Evolutionary conservation across 441 rosid genomes (phyloP).

Genomic region (Pelargonium australe): DNA sequence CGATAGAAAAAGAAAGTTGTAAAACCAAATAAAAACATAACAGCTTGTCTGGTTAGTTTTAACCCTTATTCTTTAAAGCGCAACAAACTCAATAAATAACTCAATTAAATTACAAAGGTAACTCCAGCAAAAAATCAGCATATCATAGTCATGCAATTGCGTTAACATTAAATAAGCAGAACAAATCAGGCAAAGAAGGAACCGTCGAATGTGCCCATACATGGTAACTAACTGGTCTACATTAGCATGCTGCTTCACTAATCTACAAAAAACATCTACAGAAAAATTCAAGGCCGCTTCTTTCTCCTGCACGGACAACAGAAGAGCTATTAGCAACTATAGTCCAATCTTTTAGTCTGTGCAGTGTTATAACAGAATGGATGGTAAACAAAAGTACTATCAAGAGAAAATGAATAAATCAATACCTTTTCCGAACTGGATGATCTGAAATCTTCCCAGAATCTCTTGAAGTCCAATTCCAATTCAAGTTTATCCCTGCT

Average conservation of each 20-base stretch:
- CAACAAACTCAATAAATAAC: too few relatives aligned
- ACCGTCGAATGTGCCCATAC: slow-evolving; percentile 37
- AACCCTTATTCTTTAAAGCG: too few relatives aligned
- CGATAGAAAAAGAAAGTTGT: too few relatives aligned
- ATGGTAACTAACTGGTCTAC: slow-evolving; percentile 90
- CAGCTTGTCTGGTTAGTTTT: too few relatives aligned
- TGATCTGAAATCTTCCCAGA: slow-evolving; percentile 99
- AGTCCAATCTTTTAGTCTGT: not conserved
- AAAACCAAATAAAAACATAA: too few relatives aligned
- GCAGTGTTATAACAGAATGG: slow-evolving; percentile 10
- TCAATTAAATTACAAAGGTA: too few relatives aligned
- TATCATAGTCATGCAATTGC: not conserved
- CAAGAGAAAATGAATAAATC: not conserved
- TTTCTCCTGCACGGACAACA: slow-evolving; percentile 77
- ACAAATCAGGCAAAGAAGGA: slow-evolving; percentile 1
- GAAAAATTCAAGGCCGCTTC: slow-evolving; percentile 91
- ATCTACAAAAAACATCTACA: slow-evolving; percentile 93
- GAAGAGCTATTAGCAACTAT: slow-evolving; percentile 28
- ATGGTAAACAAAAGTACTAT: slow-evolving; percentile 8
- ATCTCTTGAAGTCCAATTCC: slow-evolving; percentile 98
- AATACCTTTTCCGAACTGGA: slow-evolving; percentile 91
- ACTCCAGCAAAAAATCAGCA: not conserved
- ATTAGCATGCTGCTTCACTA: slow-evolving; percentile 90
- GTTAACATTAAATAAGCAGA: not conserved
- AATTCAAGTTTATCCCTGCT: slow-evolving; percentile 78